Evolutionary conservation across 2,329 filamentous ascomycete genomes (phyloP).

Genomic region (Karstenula rhodostoma): DNA sequence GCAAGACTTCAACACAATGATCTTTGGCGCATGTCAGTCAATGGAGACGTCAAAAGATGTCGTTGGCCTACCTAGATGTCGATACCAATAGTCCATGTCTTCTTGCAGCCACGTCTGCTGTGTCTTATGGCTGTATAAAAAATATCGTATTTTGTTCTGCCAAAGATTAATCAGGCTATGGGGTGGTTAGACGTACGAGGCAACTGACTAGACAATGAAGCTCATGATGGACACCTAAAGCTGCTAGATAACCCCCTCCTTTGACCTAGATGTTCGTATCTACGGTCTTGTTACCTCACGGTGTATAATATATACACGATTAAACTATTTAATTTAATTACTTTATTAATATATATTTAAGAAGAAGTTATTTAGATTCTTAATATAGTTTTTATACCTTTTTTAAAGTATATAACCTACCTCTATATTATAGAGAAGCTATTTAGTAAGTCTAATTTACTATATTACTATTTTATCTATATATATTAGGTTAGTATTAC

Average conservation of each 20-base stretch:
- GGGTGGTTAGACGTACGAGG: neutral
- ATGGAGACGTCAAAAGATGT: neutral
- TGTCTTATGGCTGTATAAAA: neutral
- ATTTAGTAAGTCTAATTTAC: too few species aligned
- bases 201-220: neutral
- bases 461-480: too few species aligned
- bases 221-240: conserved; percentile 1
- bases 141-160: conserved; percentile 1
- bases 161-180: neutral
- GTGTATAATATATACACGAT: too few species aligned
- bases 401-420: too few species aligned
- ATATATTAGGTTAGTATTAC: too few species aligned
- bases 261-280: neutral
- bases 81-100: conserved; percentile 1
- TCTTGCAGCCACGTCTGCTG: neutral
- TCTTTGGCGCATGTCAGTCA: neutral
- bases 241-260: neutral
- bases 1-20: neutral
- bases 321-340: too few species aligned
- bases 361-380: too few species aligned
- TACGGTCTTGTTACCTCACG: too few species aligned
- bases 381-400: too few species aligned
- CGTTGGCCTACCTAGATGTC: neutral
- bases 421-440: too few species aligned
- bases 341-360: too few species aligned